A percentile compares a stretch with the other conserved stretches of the same genome.
Evolutionary conservation across 371 early-diverging fungal species (phyloP).

Genomic region (Mortierella sp.): DNA sequence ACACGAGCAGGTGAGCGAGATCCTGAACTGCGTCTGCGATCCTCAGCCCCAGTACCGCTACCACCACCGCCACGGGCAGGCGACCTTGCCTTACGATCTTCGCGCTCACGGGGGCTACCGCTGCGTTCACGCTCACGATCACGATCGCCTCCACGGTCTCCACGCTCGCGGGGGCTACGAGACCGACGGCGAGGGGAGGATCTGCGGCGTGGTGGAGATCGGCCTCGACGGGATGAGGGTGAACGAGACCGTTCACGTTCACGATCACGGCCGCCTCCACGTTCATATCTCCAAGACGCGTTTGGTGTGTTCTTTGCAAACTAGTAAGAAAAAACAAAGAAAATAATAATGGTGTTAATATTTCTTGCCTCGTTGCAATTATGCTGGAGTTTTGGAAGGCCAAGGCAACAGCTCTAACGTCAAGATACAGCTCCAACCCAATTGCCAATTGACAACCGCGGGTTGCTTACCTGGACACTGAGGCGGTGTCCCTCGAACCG

Average conservation of each 20-base stretch:
- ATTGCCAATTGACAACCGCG: neutral
- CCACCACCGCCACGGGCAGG: neutral
- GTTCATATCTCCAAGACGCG: constrained; percentile 74
- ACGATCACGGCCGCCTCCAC: constrained; percentile 28
- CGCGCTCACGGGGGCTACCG: neutral
- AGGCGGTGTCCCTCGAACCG: constrained; percentile 83
- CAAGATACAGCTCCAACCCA: neutral
- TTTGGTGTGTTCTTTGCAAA: constrained; percentile 81
- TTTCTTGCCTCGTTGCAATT: neutral
- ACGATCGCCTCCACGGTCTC: neutral
- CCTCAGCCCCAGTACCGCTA: neutral
- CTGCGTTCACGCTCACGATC: neutral
- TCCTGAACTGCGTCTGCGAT: neutral
- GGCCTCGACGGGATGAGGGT: constrained; percentile 30
- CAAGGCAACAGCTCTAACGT: too few relatives aligned
- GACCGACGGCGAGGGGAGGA: constrained; percentile 47
- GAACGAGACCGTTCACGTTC: constrained; percentile 25
- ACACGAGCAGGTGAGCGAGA: neutral
- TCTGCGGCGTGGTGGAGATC: constrained; percentile 36
- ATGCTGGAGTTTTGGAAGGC: neutral
- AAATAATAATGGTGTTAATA: neutral
- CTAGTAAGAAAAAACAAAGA: constrained; percentile 29
- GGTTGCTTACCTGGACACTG: constrained; percentile 76
- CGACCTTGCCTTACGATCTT: neutral
- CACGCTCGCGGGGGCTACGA: constrained; percentile 20